These are phyloP conservation scores for Colletotrichum sp. DNA, from an alignment of 2,329 filamentous ascomycete species.

Conservation along the genomic window DNA sequence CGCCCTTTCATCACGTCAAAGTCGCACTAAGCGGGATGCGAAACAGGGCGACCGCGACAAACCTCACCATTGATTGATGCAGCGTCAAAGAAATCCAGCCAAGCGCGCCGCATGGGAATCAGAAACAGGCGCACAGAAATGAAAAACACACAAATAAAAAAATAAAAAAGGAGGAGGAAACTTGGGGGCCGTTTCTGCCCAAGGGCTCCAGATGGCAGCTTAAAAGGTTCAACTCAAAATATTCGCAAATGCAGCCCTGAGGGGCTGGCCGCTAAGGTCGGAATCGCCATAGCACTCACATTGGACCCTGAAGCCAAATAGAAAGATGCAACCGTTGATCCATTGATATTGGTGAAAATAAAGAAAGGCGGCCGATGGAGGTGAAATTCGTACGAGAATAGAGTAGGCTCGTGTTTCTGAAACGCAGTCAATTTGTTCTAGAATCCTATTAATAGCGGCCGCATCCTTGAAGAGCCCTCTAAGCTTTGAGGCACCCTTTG, in stretches of 20 bases:
- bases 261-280: not conserved
- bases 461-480: conserved; percentile 2
- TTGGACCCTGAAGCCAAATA: not conserved
- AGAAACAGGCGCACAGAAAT: not conserved
- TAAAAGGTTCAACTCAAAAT: not conserved
- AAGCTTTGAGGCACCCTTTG: not conserved
- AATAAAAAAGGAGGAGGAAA: not conserved
- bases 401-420: conserved; percentile 17
- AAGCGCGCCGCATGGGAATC: not conserved
- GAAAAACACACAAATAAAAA: not conserved
- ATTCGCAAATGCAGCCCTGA: not conserved
- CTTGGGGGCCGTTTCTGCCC: conserved; percentile 10
- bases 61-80: not conserved
- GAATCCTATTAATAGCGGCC: conserved; percentile 20
- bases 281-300: not conserved
- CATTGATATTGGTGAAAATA: not conserved
- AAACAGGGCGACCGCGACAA: not conserved
- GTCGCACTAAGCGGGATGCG: not conserved
- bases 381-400: conserved; percentile 9
- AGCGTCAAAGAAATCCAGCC: not conserved
- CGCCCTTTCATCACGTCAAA: not conserved
- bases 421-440: conserved; percentile 17
- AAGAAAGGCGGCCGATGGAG: not conserved
- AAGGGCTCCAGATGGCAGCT: not conserved
- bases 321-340: not conserved